Evolutionary conservation across 129 eudicot species (phyloP).

Genomic region (Deinandra increscens): DNA sequence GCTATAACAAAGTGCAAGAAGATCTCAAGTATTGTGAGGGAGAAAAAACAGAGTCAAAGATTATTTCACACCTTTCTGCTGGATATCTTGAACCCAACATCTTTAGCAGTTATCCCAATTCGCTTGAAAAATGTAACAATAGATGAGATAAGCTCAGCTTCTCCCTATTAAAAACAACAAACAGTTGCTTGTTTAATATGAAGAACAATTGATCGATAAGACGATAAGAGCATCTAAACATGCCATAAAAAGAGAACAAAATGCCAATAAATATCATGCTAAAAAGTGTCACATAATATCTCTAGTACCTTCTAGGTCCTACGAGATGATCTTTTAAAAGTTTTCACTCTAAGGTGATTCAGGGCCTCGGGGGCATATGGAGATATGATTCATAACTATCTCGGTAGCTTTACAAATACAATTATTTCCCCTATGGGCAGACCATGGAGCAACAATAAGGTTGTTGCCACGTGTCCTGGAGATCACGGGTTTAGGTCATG

Average conservation of each 20-base stretch:
- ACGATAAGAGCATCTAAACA: neutral
- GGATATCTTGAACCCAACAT: constrained; percentile 93
- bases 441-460: too few relatives aligned
- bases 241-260: neutral
- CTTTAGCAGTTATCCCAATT: constrained; percentile 87
- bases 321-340: neutral
- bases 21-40: neutral
- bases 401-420: neutral
- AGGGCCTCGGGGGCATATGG: neutral
- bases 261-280: constrained; percentile 5
- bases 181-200: constrained; percentile 9
- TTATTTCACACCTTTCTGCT: constrained; percentile 75
- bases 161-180: constrained; percentile 55
- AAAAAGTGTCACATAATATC: neutral
- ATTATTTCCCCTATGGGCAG: neutral
- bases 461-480: too few relatives aligned
- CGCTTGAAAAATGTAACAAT: constrained; percentile 91
- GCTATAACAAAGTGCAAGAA: constrained; percentile 3
- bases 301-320: neutral
- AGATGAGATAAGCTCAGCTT: constrained; percentile 95
- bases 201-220: neutral
- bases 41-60: neutral
- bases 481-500: too few relatives aligned
- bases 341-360: neutral
- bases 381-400: neutral